Evolutionary conservation across 2,329 filamentous ascomycete species (phyloP).

Genomic region (Paraphoma sp.): DNA sequence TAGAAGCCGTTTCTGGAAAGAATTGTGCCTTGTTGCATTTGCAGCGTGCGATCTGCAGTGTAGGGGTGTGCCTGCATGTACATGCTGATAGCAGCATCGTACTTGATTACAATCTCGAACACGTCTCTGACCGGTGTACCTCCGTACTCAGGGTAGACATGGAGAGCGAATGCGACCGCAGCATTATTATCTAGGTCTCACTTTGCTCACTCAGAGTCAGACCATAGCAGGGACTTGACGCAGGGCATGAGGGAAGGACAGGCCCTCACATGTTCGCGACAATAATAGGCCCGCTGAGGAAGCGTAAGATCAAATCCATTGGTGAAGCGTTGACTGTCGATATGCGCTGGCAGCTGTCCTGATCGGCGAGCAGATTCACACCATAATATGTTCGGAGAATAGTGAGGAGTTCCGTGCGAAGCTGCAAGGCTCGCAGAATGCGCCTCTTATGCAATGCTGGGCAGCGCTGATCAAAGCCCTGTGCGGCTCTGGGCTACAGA

Average conservation of each 20-base stretch:
- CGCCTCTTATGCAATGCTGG: not conserved
- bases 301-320: conserved; percentile 4
- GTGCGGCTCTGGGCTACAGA: not conserved
- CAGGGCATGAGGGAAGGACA: not conserved
- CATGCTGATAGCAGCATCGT: not conserved
- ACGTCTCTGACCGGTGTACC: not conserved
- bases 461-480: conserved; percentile 13
- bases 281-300: conserved; percentile 1
- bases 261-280: not conserved
- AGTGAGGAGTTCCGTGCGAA: conserved; percentile 30
- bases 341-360: conserved; percentile 14
- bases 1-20: conserved; percentile 3
- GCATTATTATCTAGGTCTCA: not conserved
- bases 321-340: not conserved
- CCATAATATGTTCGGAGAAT: conserved; percentile 23
- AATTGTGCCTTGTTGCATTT: not conserved
- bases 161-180: not conserved
- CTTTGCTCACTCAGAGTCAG: conserved; percentile 2
- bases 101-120: not conserved
- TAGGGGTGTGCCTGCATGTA: conserved; percentile 1
- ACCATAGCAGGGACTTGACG: not conserved
- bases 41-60: conserved; percentile 4
- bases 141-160: not conserved
- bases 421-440: conserved; percentile 9
- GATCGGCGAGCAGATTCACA: conserved; percentile 16